Evolutionary conservation across 371 early-diverging fungal species (phyloP), one percentile per base, ranked within the genome.

Genomic region (Mucor ambiguus): DNA sequence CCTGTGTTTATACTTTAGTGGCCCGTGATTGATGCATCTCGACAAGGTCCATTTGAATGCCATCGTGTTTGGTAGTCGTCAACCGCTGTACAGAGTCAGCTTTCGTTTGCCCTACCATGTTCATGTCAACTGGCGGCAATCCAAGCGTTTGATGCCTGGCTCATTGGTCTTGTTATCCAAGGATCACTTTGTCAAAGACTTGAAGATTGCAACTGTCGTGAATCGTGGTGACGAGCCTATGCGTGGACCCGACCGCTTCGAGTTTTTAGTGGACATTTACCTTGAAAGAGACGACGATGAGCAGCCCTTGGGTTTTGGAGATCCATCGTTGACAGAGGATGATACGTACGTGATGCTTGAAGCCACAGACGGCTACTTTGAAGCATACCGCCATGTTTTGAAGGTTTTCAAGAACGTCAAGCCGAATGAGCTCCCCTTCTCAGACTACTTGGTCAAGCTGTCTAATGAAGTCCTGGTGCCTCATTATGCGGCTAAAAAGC

Each of bases 131-230:
- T 87, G 89, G 89, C 61, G 57, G 8, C 81, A 81, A 30, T 85
- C 86, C 3, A 89, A 86, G 61, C 77, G 89, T 22, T 72, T 89
- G 35, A 77, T 88, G 56, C 81, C 86, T 58, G 89, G 86, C 30
- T 67, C 86, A 3, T 63, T 86, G n/a, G 87, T 87, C 1, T 70
- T 84, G 18, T 66, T 86, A 10, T 84, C 85, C 3, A 80, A 73
- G 16, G 86, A 86, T 55, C 60, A 84, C 20, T 86, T 89, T 63
- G 70, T 78, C 35, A 76, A 66, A 1, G 81, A 84, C 58, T 75
- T 87, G 33, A 81, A 85, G 22, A 70, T 90, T 35, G 91, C 86
- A 0, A 87, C 86, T 0, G 82, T 90, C 5, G 77, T 84, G 8
- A 76, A 84, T n/a, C 73, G 90, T 56, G 83, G 85, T 24, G 71